These are phyloP conservation scores for Paratinospora sagittata DNA, from an alignment of 164 flowering plant genomes.

Conservation along the genomic window DNA sequence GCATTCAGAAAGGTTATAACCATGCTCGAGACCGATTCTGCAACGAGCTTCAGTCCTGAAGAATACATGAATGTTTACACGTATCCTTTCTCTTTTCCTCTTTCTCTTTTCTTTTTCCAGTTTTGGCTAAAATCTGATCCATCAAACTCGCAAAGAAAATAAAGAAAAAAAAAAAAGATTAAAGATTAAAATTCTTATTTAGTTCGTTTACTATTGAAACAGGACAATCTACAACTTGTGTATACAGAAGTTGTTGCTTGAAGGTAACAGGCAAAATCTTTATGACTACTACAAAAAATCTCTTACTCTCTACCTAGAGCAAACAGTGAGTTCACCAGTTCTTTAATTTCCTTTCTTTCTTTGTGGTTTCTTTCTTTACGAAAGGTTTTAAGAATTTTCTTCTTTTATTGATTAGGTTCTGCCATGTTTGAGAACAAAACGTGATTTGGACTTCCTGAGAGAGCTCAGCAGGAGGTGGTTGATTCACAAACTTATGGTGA, in stretches of 20 bases:
- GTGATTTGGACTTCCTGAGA: conserved; percentile 32
- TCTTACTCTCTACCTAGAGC: not conserved
- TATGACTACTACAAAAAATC: not conserved
- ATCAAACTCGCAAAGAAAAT: not conserved
- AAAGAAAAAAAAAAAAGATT: not conserved
- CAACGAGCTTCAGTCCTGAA: too few species aligned
- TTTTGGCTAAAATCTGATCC: not conserved
- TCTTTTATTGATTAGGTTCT: conserved; percentile 13
- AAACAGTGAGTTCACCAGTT: not conserved
- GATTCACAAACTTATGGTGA: conserved; percentile 39
- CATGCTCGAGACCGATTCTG: too few species aligned
- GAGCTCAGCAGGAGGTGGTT: conserved; percentile 44
- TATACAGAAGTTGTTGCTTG: not conserved
- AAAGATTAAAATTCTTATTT: not conserved
- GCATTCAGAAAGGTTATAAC: too few species aligned
- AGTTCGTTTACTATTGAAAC: conserved; percentile 1
- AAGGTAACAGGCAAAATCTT: not conserved
- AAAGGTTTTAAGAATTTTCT: not conserved
- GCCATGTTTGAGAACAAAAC: conserved; percentile 29
- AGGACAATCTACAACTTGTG: not conserved
- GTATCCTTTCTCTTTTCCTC: too few species aligned
- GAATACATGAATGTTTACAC: too few species aligned
- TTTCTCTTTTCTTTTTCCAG: too few species aligned
- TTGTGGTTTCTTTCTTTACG: not conserved
- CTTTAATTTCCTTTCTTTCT: not conserved